Evolutionary conservation across 2,329 filamentous ascomycete genomes (phyloP).

Genomic region (Thelonectria discophora): DNA sequence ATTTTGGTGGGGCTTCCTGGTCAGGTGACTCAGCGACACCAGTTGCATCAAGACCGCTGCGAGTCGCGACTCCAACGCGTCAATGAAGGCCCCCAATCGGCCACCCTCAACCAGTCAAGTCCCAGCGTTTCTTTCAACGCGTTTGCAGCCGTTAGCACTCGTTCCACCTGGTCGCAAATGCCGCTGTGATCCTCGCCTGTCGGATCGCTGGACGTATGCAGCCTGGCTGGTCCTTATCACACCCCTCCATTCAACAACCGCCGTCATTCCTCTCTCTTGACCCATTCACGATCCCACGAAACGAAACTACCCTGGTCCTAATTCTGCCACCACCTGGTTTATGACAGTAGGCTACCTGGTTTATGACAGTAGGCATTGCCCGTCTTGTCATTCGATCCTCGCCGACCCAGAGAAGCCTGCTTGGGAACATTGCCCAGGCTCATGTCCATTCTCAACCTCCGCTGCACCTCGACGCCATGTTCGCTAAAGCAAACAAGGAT

Average conservation of each 20-base stretch:
- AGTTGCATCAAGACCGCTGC: constrained; percentile 19
- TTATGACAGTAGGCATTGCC: constrained; percentile 49
- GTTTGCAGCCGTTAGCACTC: constrained; percentile 26
- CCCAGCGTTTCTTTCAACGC: constrained; percentile 21
- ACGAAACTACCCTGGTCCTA: not conserved
- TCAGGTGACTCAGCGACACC: constrained; percentile 37
- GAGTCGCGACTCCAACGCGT: constrained; percentile 37
- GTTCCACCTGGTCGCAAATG: constrained; percentile 2
- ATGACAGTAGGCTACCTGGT: constrained; percentile 48
- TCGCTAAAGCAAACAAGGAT: constrained; percentile 48
- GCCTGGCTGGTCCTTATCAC: constrained; percentile 4
- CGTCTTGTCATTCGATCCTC: constrained; percentile 49
- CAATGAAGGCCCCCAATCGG: constrained; percentile 19
- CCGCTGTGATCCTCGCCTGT: not conserved
- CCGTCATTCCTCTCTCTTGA: not conserved
- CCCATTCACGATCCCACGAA: not conserved
- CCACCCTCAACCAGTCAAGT: constrained; percentile 18
- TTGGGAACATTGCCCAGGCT: constrained; percentile 37
- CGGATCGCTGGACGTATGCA: not conserved
- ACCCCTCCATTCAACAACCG: constrained; percentile 1
- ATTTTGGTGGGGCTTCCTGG: not conserved
- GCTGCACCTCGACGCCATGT: constrained; percentile 44
- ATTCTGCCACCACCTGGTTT: constrained; percentile 36
- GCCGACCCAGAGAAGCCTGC: constrained; percentile 44
- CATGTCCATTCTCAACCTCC: constrained; percentile 37